Percentiles rank a stretch among this genome's conserved stretches.
These are phyloP conservation scores for Lactarius vividus DNA, from an alignment of 768 basidiomycete genomes.

Conservation along the genomic window DNA sequence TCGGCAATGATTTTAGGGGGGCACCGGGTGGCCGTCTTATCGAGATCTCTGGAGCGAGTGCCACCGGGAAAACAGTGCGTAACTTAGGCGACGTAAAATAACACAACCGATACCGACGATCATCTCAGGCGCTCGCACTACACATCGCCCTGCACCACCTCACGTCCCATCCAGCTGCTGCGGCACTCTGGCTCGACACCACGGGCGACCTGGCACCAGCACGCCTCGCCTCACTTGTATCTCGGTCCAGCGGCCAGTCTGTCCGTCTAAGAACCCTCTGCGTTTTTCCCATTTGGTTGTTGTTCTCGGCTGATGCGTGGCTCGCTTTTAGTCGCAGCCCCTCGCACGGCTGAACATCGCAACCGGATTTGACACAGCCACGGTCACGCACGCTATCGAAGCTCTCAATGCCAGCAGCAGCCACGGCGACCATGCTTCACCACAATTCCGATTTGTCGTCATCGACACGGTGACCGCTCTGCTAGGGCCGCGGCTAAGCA, in stretches of 20 bases:
- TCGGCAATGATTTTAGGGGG: conserved; percentile 46
- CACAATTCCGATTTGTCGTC: conserved; percentile 46
- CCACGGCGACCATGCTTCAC: not conserved
- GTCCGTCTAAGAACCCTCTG: conserved; percentile 21
- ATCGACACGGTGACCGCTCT: conserved; percentile 67
- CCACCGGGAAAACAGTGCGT: conserved; percentile 68
- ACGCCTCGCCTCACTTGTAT: conserved; percentile 39
- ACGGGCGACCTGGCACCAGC: conserved; percentile 62
- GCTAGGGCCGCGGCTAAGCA: conserved; percentile 59
- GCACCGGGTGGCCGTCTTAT: conserved; percentile 44
- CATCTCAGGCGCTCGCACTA: conserved; percentile 53
- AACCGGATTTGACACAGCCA: conserved; percentile 12
- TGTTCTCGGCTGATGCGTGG: not conserved
- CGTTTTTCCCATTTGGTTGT: too few species aligned
- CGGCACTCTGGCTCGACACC: conserved; percentile 70
- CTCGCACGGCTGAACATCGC: conserved; percentile 19
- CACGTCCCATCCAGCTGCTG: conserved; percentile 35
- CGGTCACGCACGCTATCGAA: conserved; percentile 12
- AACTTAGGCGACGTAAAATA: not conserved
- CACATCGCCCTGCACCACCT: conserved; percentile 59
- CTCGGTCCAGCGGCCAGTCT: conserved; percentile 29
- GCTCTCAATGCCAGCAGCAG: conserved; percentile 5
- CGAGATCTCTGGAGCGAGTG: conserved; percentile 65
- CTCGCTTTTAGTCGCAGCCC: conserved; percentile 5
- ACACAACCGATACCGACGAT: conserved; percentile 8